Percentiles rank a stretch among this genome's conserved stretches.
phyloP scores from a whole-genome alignment of 768 basidiomycete genomes.

The Calocybe cyanea region DNA sequence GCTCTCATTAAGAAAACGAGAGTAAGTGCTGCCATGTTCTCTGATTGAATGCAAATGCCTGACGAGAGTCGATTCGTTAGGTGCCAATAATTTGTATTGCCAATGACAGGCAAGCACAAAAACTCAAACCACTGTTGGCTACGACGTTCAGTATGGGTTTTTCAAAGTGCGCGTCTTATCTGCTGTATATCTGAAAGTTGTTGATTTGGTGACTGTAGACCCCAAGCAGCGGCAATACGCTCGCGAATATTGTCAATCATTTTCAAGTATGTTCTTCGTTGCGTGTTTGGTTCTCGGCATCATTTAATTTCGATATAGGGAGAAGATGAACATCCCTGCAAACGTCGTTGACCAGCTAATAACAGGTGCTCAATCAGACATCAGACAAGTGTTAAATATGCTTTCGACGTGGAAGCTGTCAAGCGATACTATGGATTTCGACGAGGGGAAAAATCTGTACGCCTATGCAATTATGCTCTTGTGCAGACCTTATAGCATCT shows the following conservation, averaged over 20 bases:
- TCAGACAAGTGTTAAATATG: slow-evolving; percentile 97
- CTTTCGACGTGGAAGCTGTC: slow-evolving; percentile 96
- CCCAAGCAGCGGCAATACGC: slow-evolving; percentile 69
- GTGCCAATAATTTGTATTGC: slow-evolving; percentile 97
- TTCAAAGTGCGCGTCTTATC: slow-evolving; percentile 50
- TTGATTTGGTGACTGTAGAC: slow-evolving; percentile 43
- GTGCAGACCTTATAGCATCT: background rate
- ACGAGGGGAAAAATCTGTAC: slow-evolving; percentile 88
- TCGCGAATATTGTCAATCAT: slow-evolving; percentile 85
- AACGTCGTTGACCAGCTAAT: slow-evolving; percentile 94
- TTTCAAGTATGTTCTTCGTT: slow-evolving; percentile 69
- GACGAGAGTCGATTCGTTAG: slow-evolving; percentile 34
- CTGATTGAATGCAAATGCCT: background rate
- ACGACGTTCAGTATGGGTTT: slow-evolving; percentile 79
- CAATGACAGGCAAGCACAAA: slow-evolving; percentile 83
- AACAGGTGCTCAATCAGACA: slow-evolving; percentile 86
- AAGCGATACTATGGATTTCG: slow-evolving; percentile 77
- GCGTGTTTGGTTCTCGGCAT: background rate
- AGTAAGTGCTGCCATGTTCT: slow-evolving; percentile 32
- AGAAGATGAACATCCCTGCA: slow-evolving; percentile 88
- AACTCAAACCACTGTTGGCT: slow-evolving; percentile 78
- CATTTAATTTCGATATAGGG: slow-evolving; percentile 43
- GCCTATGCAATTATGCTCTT: slow-evolving; percentile 33
- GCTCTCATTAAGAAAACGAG: slow-evolving; percentile 90
- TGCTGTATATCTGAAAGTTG: background rate